Conservation (phyloP, 1,284 basidiomycete species). For the Leccinum angustisporum region DNA sequence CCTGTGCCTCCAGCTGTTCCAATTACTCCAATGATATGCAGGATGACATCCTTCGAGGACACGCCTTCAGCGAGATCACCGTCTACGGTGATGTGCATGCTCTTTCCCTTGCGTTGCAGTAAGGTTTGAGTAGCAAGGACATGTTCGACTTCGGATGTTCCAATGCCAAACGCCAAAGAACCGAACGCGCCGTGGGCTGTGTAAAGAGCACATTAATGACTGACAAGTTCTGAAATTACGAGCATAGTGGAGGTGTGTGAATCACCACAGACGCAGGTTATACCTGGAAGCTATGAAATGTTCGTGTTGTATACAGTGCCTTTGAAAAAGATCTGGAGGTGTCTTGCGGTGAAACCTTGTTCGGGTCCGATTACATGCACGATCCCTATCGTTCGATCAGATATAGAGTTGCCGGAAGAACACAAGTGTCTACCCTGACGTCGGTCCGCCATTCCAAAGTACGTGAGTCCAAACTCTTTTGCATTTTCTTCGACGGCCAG, state of each 20-base stretch:
- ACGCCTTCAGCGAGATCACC: slow-evolving; percentile 87
- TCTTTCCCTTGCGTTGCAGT: slow-evolving; percentile 90
- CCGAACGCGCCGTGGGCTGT: slow-evolving; percentile 94
- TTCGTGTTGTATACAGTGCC: neutral
- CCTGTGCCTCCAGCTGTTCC: slow-evolving; percentile 95
- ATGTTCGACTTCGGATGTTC: slow-evolving; percentile 96
- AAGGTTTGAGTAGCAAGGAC: slow-evolving; percentile 95
- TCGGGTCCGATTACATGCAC: slow-evolving; percentile 97
- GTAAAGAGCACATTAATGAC: slow-evolving; percentile 5
- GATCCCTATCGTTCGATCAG: slow-evolving; percentile 58
- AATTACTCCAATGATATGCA: slow-evolving; percentile 92
- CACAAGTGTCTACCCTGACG: slow-evolving; percentile 67
- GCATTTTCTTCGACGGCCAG: slow-evolving; percentile 92
- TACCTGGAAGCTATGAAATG: slow-evolving; percentile 75
- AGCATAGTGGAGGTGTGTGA: slow-evolving; percentile 87
- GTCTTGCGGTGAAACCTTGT: slow-evolving; percentile 86
- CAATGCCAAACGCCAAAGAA: slow-evolving; percentile 94
- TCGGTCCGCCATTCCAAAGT: slow-evolving; percentile 91
- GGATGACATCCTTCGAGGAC: slow-evolving; percentile 91
- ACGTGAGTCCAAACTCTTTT: slow-evolving; percentile 92
- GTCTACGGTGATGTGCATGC: slow-evolving; percentile 93
- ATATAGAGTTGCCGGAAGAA: neutral
- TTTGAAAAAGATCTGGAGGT: slow-evolving; percentile 1
- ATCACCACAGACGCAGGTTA: slow-evolving; percentile 95
- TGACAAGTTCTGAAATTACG: neutral